These are phyloP conservation scores for Botryosphaeria dothidea DNA, from an alignment of 2,329 filamentous ascomycete species.

Conservation along the genomic window DNA sequence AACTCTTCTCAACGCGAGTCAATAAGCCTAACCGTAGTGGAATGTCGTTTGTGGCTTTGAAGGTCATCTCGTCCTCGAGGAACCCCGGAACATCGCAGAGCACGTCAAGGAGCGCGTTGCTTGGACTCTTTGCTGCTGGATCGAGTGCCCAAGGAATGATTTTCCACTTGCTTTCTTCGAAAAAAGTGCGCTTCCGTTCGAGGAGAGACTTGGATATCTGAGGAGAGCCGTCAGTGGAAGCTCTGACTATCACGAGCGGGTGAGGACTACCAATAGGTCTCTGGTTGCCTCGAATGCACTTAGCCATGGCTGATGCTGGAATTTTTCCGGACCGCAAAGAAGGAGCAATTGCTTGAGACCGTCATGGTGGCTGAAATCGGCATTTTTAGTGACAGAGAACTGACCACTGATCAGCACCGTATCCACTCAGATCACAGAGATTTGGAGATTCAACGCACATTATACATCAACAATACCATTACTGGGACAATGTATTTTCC, in stretches of 20 bases:
- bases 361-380: slow-evolving; percentile 18
- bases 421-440: too few species aligned
- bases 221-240: background rate
- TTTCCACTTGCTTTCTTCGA: slow-evolving; percentile 20
- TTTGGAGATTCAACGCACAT: too few species aligned
- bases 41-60: slow-evolving; percentile 7
- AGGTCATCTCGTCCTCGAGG: slow-evolving; percentile 16
- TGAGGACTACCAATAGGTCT: slow-evolving; percentile 13
- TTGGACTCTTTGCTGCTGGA: slow-evolving; percentile 15
- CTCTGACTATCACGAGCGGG: background rate
- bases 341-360: slow-evolving; percentile 21
- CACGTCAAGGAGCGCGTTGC: slow-evolving; percentile 21
- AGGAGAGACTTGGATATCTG: slow-evolving; percentile 21
- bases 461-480: slow-evolving; percentile 23
- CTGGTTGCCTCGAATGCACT: slow-evolving; percentile 22
- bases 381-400: slow-evolving; percentile 16
- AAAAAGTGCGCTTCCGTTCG: slow-evolving; percentile 21
- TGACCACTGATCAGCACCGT: background rate
- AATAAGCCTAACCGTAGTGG: background rate
- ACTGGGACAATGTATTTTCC: slow-evolving; percentile 21
- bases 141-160: slow-evolving; percentile 20
- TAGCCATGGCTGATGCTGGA: slow-evolving; percentile 18
- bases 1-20: slow-evolving; percentile 1
- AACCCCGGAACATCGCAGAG: slow-evolving; percentile 21
- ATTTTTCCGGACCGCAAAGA: slow-evolving; percentile 17